Base-by-base conservation (phyloP, 1,139 yeast species). In the Kodamaea sp. region DNA sequence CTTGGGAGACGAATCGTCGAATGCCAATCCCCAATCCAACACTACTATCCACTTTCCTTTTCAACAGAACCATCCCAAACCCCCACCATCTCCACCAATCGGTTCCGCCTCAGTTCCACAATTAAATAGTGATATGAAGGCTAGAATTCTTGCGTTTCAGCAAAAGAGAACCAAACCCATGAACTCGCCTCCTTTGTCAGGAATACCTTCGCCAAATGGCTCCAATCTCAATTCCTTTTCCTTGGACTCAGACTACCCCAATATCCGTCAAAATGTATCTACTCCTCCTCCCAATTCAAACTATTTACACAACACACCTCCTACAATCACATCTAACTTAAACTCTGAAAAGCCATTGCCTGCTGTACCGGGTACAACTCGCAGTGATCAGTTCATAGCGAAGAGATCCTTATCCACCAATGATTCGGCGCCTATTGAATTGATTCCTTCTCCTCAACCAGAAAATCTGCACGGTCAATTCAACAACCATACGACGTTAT, bases 91-190 rank as follows among this genome's bases (percentile, higher is more conserved):
- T 4, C 38, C 41, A 1, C 38, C 45, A 11, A 22, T 35, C 12
- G 28, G 30, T 8, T 8, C 34, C 3, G 29, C 40, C 7, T 32
- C 40, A 3, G 45, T 53, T 21, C 50, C 63, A 7, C 70, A 61
- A 33, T 44, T 70, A 14, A 82, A 74, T 53, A 79, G 86, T 10
- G 87, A 80, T 44, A 72, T 83, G 35, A 92, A 83, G 57, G 94
- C 92, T 2, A 66, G 88, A 44, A 68, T 85, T 31, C 61, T 82
- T 59, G 90, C 90, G 0, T 82, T 83, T 47, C 92, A 83, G 53
- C 84, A 80, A 44, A 78, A 76, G 51, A 65, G 88, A 44, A 67
- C 75, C 19, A 65, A 67, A 39, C 63, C 43, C 3, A 29, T 42
- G 24, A 35, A 32, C 31, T 41, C 62, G 28, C 51, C 64, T 12